Conservation (phyloP, 108 stramenopile genomes). For the Licmophora abbreviata region DNA sequence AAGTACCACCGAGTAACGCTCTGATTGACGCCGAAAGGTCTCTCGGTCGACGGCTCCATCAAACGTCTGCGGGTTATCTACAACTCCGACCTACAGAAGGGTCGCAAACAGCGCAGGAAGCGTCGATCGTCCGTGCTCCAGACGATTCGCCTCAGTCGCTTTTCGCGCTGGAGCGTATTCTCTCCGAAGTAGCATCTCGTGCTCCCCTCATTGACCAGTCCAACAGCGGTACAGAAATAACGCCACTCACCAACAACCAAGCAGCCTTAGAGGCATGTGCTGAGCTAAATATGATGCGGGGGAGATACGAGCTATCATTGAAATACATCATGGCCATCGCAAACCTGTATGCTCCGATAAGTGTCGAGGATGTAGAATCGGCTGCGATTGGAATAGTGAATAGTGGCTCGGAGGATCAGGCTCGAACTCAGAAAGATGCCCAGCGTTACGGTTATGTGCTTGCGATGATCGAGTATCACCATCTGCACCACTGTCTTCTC, state of each 20-base stretch:
- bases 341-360: constrained; percentile 24
- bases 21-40: neutral
- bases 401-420: neutral
- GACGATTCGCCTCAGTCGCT: too few species aligned
- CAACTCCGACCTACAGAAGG: neutral
- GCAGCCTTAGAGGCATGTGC: constrained; percentile 50
- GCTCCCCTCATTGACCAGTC: too few species aligned
- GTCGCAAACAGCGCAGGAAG: neutral
- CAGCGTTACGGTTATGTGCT: constrained; percentile 42
- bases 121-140: constrained; percentile 5
- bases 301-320: constrained; percentile 47
- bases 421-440: constrained; percentile 2
- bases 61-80: neutral
- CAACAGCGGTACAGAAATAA: too few species aligned
- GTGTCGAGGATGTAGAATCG: constrained; percentile 39
- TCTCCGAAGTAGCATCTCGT: too few species aligned
- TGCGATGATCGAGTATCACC: constrained; percentile 51
- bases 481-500: constrained; percentile 46
- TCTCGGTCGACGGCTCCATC: neutral
- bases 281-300: constrained; percentile 63
- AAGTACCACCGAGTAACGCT: neutral
- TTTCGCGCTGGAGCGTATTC: too few species aligned
- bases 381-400: constrained; percentile 25
- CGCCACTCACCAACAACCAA: constrained; percentile 9
- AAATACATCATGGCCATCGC: constrained; percentile 59